Percentiles rank a stretch among this genome's conserved stretches.
These are phyloP conservation scores for Chaetomium olivaceum DNA, from an alignment of 2,329 filamentous ascomycete genomes.

Conservation along the genomic window DNA sequence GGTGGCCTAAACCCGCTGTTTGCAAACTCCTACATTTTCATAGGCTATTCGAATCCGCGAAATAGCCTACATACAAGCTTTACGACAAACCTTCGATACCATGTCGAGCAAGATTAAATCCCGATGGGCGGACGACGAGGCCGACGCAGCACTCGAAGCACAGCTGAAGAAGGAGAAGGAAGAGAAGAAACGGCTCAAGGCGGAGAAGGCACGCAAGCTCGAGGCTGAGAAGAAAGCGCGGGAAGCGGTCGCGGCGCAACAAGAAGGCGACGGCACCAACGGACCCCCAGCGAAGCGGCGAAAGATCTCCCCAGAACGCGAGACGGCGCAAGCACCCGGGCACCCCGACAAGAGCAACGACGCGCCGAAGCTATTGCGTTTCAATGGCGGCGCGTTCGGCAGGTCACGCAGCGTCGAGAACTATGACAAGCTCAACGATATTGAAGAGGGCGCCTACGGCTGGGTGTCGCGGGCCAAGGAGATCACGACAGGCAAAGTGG, in stretches of 20 bases:
- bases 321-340: constrained; percentile 30
- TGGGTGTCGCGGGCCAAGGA: constrained; percentile 86
- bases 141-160: constrained; percentile 73
- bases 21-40: not conserved
- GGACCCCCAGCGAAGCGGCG: constrained; percentile 62
- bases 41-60: not conserved
- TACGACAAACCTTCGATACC: not conserved
- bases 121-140: constrained; percentile 84
- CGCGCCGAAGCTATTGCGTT: constrained; percentile 65
- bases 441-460: constrained; percentile 96
- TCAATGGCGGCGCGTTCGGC: constrained; percentile 66
- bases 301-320: constrained; percentile 54
- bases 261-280: constrained; percentile 35
- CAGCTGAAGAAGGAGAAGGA: constrained; percentile 80
- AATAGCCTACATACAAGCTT: not conserved
- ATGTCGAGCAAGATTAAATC: constrained; percentile 69
- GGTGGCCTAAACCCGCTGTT: too few relatives aligned
- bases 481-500: constrained; percentile 70
- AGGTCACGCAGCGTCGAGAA: constrained; percentile 76
- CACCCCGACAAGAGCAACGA: constrained; percentile 33
- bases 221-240: constrained; percentile 49
- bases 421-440: constrained; percentile 92
- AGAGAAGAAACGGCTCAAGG: constrained; percentile 81
- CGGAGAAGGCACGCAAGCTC: constrained; percentile 72
- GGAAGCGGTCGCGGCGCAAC: constrained; percentile 38